Conservation (phyloP, 805 yeast species). For the Suhomyces vadensis region DNA sequence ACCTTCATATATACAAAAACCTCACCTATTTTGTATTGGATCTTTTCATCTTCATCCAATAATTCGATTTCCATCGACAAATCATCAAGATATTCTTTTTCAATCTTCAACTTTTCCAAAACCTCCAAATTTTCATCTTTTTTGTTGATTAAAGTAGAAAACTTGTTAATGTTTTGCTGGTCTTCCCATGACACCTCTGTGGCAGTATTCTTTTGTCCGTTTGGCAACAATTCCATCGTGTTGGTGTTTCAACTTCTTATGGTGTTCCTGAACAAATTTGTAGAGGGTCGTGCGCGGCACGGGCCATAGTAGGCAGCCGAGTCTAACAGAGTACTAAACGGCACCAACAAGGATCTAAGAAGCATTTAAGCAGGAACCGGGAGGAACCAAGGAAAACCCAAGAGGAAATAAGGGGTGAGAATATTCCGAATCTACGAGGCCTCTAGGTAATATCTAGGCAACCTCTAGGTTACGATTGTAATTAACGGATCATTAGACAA, state of each 20-base stretch:
- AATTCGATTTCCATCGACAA: constrained; percentile 82
- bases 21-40: constrained; percentile 82
- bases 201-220: constrained; percentile 52
- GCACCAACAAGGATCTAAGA: too few species aligned
- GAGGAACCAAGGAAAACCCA: too few species aligned
- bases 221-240: constrained; percentile 51
- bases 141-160: constrained; percentile 76
- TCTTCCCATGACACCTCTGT: constrained; percentile 77
- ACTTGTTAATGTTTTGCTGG: constrained; percentile 85
- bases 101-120: constrained; percentile 53
- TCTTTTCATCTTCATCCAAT: constrained; percentile 68
- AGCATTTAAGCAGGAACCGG: too few species aligned
- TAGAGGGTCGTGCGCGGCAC: not conserved
- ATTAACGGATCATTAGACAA: too few species aligned
- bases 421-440: too few species aligned
- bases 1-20: constrained; percentile 71
- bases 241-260: not conserved
- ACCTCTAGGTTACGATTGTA: too few species aligned
- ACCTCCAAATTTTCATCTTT: constrained; percentile 58
- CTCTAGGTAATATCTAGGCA: too few species aligned
- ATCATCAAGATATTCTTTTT: constrained; percentile 87
- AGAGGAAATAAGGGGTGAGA: too few species aligned
- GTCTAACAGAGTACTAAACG: too few species aligned
- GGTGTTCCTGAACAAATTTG: not conserved
- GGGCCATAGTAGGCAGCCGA: too few species aligned